These are phyloP conservation scores for Tetrapisispora iriomotensis DNA, from an alignment of 805 yeast species.

Conservation along the genomic window DNA sequence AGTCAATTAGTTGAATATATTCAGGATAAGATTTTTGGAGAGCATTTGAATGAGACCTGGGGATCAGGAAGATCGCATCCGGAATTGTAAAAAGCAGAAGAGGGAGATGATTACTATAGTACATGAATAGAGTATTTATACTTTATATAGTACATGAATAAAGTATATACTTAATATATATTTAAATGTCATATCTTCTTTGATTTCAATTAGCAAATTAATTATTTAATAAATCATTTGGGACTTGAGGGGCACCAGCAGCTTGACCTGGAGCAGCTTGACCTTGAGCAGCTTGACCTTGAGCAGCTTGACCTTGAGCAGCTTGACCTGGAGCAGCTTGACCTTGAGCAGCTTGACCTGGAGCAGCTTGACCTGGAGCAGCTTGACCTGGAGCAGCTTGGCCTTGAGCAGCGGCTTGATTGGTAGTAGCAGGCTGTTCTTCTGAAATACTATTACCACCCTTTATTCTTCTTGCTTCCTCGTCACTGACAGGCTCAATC, in stretches of 20 bases:
- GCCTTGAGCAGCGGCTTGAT: not conserved
- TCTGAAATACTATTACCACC: not conserved
- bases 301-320: constrained; percentile 1
- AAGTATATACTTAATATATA: not conserved
- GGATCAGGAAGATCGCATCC: constrained; percentile 18
- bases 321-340: constrained; percentile 1
- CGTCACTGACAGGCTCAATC: constrained; percentile 2
- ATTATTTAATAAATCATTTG: constrained; percentile 1
- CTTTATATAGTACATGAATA: not conserved
- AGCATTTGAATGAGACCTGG: constrained; percentile 61
- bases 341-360: constrained; percentile 1
- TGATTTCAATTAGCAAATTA: not conserved
- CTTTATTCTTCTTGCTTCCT: not conserved
- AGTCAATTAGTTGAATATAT: constrained; percentile 34
- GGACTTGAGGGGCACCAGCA: constrained; percentile 1
- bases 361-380: constrained; percentile 1
- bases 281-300: not conserved
- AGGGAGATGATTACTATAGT: not conserved
- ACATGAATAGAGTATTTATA: not conserved
- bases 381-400: not conserved
- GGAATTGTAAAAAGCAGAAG: not conserved
- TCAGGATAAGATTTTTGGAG: constrained; percentile 37
- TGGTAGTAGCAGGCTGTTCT: not conserved
- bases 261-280: constrained; percentile 1
- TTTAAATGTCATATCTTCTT: not conserved